Percentiles rank a stretch among this genome's conserved stretches.
Evolutionary conservation across 345 rosid genomes (phyloP).

Genomic region (Eucalyptus marginata): DNA sequence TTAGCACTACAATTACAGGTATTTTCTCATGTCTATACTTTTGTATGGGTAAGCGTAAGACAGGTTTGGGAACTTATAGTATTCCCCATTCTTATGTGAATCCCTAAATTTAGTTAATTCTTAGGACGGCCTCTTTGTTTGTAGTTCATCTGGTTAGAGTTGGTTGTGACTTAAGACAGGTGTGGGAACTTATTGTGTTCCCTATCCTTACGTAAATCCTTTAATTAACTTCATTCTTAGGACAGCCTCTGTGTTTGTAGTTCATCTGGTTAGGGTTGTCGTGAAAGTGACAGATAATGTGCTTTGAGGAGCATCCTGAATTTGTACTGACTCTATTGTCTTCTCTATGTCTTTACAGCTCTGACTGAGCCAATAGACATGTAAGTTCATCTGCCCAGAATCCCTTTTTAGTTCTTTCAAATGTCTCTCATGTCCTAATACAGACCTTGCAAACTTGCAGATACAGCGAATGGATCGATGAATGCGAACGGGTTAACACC

Average conservation of each 20-base stretch:
- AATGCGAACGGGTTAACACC: conserved; percentile 72
- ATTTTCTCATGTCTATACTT: not conserved
- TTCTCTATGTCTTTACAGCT: conserved; percentile 39
- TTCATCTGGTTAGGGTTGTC: not conserved
- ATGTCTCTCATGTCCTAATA: not conserved
- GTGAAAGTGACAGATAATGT: not conserved
- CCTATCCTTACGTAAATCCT: not conserved
- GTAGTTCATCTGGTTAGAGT: not conserved
- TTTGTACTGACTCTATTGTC: not conserved
- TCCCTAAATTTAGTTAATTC: not conserved
- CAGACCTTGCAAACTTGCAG: conserved; percentile 15
- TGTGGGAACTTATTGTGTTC: not conserved
- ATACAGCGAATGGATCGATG: conserved; percentile 98
- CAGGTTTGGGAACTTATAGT: not conserved
- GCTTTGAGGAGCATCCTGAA: not conserved
- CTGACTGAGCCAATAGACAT: conserved; percentile 81
- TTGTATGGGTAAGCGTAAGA: not conserved
- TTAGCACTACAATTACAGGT: conserved; percentile 87
- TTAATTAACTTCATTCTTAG: not conserved
- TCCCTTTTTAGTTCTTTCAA: not conserved
- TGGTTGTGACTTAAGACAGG: not conserved
- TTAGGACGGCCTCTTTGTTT: not conserved
- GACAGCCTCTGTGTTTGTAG: not conserved
- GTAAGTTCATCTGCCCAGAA: conserved; percentile 34
- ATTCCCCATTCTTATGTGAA: not conserved